These are phyloP conservation scores for Rhizophora mangle DNA, from an alignment of 345 rosid genomes.

Conservation along the genomic window DNA sequence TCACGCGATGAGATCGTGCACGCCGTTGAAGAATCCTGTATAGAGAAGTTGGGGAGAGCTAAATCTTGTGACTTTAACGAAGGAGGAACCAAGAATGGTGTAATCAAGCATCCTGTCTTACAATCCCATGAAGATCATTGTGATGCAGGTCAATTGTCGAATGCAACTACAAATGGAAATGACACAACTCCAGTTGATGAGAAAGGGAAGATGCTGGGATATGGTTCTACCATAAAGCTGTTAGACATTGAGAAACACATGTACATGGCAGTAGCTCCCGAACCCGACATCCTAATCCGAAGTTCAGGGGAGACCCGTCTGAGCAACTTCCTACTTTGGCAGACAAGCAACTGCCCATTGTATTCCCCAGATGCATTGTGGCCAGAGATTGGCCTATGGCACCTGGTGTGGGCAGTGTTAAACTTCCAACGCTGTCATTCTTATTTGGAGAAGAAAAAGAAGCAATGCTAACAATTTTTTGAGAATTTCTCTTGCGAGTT, in stretches of 20 bases:
- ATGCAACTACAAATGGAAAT: conserved; percentile 1
- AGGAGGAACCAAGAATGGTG: conserved; percentile 3
- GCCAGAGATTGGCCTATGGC: conserved; percentile 79
- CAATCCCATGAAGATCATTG: conserved; percentile 7
- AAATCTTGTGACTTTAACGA: neutral
- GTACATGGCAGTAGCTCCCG: conserved; percentile 51
- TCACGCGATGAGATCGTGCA: conserved; percentile 66
- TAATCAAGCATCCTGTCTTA: neutral
- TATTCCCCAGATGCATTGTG: conserved; percentile 65
- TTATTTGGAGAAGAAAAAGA: conserved; percentile 67
- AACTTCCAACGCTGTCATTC: conserved; percentile 55
- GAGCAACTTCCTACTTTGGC: conserved; percentile 66
- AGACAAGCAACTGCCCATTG: conserved; percentile 46
- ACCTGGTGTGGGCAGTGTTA: conserved; percentile 58
- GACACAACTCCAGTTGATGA: neutral
- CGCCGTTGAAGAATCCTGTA: conserved; percentile 59
- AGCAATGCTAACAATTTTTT: conserved; percentile 17
- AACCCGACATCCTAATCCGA: conserved; percentile 64
- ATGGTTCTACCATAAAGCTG: conserved; percentile 21
- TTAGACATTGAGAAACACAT: conserved; percentile 48
- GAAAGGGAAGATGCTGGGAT: conserved; percentile 11
- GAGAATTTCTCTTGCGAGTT: neutral
- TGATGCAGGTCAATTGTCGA: conserved; percentile 7
- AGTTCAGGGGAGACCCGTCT: conserved; percentile 66
- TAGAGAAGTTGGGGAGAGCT: conserved; percentile 24